phyloP scores from a whole-genome alignment of 176 grass and related monocot genomes.

The Melocanna baccifera region DNA sequence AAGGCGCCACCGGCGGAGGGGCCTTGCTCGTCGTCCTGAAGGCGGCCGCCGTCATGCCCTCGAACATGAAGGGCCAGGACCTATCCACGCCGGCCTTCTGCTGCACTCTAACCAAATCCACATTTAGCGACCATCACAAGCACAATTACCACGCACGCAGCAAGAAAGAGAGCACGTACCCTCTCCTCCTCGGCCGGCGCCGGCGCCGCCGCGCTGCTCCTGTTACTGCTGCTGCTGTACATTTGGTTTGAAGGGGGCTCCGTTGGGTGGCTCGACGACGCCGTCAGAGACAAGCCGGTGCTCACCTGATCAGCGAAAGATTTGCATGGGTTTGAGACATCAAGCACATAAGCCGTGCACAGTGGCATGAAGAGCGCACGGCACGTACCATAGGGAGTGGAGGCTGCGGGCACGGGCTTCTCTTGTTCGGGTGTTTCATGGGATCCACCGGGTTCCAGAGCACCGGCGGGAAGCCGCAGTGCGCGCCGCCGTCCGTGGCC shows the following conservation, averaged over 20 bases:
- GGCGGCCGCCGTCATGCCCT: constrained; percentile 34
- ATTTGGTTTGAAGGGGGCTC: constrained; percentile 99
- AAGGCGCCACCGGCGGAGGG: constrained; percentile 16
- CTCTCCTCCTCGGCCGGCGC: constrained; percentile 37
- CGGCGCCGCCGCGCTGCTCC: constrained; percentile 32
- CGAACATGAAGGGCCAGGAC: constrained; percentile 62
- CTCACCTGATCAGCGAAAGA: constrained; percentile 33
- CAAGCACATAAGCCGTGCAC: neutral
- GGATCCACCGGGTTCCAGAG: constrained; percentile 43
- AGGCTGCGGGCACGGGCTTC: constrained; percentile 24
- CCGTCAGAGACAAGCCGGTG: constrained; percentile 52
- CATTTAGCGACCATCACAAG: constrained; percentile 27
- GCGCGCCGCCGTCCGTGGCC: neutral
- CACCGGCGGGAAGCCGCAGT: constrained; percentile 29
- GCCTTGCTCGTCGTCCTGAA: constrained; percentile 34
- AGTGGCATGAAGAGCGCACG: neutral
- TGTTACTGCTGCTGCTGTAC: constrained; percentile 32
- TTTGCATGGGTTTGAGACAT: neutral
- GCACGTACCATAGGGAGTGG: constrained; percentile 37
- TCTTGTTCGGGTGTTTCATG: constrained; percentile 34
- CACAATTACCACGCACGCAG: neutral
- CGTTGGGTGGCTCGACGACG: constrained; percentile 42
- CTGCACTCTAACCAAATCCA: constrained; percentile 48
- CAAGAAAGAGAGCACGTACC: constrained; percentile 30
- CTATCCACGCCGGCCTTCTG: constrained; percentile 49